Evolutionary conservation across 2,329 filamentous ascomycete genomes (phyloP), one percentile per base, ranked within the genome.

Genomic region (Talaromyces marneffei): DNA sequence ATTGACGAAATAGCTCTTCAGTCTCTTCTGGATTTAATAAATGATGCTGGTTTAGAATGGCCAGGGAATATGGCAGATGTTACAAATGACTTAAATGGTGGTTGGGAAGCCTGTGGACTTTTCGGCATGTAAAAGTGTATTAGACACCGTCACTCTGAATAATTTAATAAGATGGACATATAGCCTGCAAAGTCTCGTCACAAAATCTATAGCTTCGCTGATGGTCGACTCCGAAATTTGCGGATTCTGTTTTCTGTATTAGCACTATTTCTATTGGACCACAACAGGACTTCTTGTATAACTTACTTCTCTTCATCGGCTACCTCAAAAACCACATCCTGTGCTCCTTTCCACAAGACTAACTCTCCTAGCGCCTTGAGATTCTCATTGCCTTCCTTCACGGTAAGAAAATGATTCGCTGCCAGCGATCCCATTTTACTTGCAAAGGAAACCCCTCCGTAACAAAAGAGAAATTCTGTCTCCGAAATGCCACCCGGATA

Each of bases 391-490:
- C 68, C 68, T 31, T 69, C 66, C 25, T 46, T 65, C 20, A 69
- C 62, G 14, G 67, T 69, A 50, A 69, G 64, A 35, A 69, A 69
- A 42, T 69, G 67, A 62, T 68, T 69, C 10, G 62, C 68, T 3
- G 68, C 68, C 23, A 69, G 53, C 7, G 63, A 33, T 1, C 68
- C 68, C 67, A 68, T 68, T 31, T 69, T 69, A 54, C 66, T 68
- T 1, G 66, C 65, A 58, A 69, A 69, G 4, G 64, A 57, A 7
- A 66, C 61, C 3, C 66, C 65, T 2, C 68, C 67, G 56, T 69
- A 69, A 29, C 63, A 66, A 31, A 67, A 66, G 4, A 69, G 48
- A 25, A 69, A 65, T 55, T 69, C 68, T 3, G 66, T 68, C 42
- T 69, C 67, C 1, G 61, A 66, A 18, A 68, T 61, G 0, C 66